Evolutionary conservation across 1,139 yeast genomes (phyloP).

Genomic region (Magnusiomyces suaveolens): DNA sequence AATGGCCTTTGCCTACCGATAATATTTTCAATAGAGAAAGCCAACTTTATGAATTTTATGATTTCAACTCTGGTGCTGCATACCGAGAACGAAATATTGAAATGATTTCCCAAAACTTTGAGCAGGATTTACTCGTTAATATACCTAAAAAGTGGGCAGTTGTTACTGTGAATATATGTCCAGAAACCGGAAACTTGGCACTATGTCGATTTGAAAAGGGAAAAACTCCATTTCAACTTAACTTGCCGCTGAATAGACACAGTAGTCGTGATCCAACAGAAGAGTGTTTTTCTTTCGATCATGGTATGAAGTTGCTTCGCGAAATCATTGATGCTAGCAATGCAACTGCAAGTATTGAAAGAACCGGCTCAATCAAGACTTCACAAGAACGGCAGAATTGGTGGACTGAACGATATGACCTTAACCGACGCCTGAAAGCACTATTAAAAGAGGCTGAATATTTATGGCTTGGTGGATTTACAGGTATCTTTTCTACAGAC

Average conservation of each 20-base stretch:
- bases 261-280: slow-evolving; percentile 40
- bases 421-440: slow-evolving; percentile 48
- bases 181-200: slow-evolving; percentile 47
- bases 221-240: slow-evolving; percentile 40
- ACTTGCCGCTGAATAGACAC: slow-evolving; percentile 53
- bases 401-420: slow-evolving; percentile 63
- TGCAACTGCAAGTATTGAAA: slow-evolving; percentile 40
- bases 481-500: slow-evolving; percentile 44
- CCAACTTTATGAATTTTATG: too few relatives aligned
- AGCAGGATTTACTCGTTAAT: background rate
- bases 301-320: slow-evolving; percentile 39
- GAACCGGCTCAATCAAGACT: slow-evolving; percentile 36
- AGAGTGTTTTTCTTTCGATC: slow-evolving; percentile 38
- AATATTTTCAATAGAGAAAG: too few relatives aligned
- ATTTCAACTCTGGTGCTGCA: background rate
- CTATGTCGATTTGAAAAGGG: slow-evolving; percentile 39
- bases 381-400: slow-evolving; percentile 57
- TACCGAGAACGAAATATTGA: background rate
- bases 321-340: slow-evolving; percentile 53
- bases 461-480: slow-evolving; percentile 77
- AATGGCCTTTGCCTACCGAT: slow-evolving; percentile 11
- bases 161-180: slow-evolving; percentile 54
- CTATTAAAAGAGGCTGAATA: slow-evolving; percentile 53
- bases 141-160: slow-evolving; percentile 41
- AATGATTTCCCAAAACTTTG: background rate